Evolutionary conservation across 305 asterid species (phyloP).

Genomic region (Fraxinus ornus): DNA sequence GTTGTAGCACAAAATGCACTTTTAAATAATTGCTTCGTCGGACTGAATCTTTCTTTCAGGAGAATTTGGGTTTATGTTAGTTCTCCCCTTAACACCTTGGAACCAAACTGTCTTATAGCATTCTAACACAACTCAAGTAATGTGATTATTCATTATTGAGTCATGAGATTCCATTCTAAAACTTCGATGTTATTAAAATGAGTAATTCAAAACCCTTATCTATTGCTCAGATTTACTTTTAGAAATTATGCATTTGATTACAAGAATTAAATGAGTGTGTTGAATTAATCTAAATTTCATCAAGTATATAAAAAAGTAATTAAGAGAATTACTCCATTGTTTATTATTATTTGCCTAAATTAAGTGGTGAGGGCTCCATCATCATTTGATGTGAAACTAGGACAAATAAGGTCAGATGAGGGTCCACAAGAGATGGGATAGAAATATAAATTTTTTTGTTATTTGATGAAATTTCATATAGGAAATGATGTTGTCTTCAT

Average conservation of each 20-base stretch:
- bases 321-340: background rate
- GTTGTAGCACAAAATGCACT: background rate
- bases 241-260: no score
- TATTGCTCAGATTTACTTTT: background rate
- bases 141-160: background rate
- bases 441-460: conserved; percentile 28
- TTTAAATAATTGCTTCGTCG: background rate
- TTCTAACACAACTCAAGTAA: no score
- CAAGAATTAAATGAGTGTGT: background rate
- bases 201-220: background rate
- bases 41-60: background rate
- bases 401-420: conserved; percentile 46
- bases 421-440: conserved; percentile 51
- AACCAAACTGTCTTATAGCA: no score
- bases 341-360: conserved; percentile 1
- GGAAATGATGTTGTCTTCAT: conserved; percentile 59
- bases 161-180: no score
- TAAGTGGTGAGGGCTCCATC: conserved; percentile 26
- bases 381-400: conserved; percentile 57
- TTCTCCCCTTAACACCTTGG: background rate
- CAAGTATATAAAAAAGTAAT: background rate
- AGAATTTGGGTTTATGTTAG: background rate
- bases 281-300: background rate
- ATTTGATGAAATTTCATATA: conserved; percentile 46
- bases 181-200: background rate